phyloP scores from a whole-genome alignment of 768 basidiomycete genomes.

The Suillus subaureus region DNA sequence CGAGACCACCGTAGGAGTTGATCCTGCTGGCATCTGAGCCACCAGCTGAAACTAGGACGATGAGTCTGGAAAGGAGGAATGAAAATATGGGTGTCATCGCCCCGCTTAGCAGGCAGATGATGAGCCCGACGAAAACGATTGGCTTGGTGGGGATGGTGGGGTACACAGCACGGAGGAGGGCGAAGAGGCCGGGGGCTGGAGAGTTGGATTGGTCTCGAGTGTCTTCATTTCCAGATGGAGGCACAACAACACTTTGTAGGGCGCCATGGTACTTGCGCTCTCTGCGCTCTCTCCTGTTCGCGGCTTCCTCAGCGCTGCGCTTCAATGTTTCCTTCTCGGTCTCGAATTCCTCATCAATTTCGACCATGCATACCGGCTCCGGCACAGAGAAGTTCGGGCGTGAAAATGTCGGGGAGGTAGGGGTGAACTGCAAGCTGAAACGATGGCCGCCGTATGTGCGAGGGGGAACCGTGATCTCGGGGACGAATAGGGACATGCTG shows the following conservation, averaged over 20 bases:
- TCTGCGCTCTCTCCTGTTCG: slow-evolving; percentile 36
- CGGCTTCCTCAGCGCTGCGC: slow-evolving; percentile 41
- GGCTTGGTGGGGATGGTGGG: slow-evolving; percentile 77
- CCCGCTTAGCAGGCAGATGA: slow-evolving; percentile 72
- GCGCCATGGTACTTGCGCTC: slow-evolving; percentile 15
- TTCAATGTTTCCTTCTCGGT: slow-evolving; percentile 47
- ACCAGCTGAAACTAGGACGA: slow-evolving; percentile 74
- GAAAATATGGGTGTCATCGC: slow-evolving; percentile 93
- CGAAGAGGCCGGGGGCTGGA: slow-evolving; percentile 25
- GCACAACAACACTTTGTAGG: slow-evolving; percentile 1
- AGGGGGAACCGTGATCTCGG: slow-evolving; percentile 30
- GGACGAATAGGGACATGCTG: slow-evolving; percentile 42
- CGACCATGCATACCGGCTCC: slow-evolving; percentile 25
- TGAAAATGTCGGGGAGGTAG: slow-evolving; percentile 48
- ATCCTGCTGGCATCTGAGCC: slow-evolving; percentile 63
- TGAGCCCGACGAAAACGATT: slow-evolving; percentile 67
- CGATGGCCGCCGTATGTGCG: slow-evolving; percentile 30
- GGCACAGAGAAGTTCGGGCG: slow-evolving; percentile 18
- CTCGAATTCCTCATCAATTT: slow-evolving; percentile 44
- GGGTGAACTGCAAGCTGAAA: slow-evolving; percentile 69
- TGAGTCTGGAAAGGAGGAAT: slow-evolving; percentile 78
- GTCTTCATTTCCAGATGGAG: slow-evolving; percentile 13
- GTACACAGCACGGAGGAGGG: slow-evolving; percentile 56
- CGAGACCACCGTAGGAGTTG: slow-evolving; percentile 71
- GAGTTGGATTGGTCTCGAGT: slow-evolving; percentile 10